Evolutionary conservation across 2,329 filamentous ascomycete genomes (phyloP).

Genomic region (Cytospora piceae): DNA sequence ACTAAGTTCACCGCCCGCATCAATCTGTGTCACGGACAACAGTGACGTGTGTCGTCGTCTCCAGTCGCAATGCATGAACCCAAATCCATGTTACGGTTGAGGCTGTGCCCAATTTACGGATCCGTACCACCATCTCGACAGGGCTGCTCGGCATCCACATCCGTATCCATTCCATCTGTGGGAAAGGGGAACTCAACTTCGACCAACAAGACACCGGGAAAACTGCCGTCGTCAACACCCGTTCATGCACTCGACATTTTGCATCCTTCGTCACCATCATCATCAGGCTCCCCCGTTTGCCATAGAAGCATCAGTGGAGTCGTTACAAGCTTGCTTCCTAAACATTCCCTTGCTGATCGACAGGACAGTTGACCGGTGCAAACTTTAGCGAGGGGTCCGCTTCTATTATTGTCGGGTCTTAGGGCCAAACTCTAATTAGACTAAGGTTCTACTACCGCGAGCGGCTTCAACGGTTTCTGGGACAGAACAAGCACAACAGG

Average conservation of each 20-base stretch:
- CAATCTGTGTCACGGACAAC: not conserved
- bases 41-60: not conserved
- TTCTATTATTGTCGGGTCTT: not conserved
- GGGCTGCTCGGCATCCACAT: constrained; percentile 14
- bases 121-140: constrained; percentile 13
- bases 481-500: not conserved
- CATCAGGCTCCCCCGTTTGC: not conserved
- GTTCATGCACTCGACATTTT: not conserved
- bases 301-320: not conserved
- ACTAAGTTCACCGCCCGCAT: constrained; percentile 1
- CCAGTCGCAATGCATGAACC: not conserved
- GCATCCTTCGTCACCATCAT: not conserved
- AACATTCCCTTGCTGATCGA: not conserved
- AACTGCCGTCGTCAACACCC: not conserved
- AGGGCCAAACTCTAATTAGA: not conserved
- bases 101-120: constrained; percentile 18
- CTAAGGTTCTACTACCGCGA: not conserved
- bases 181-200: constrained; percentile 1
- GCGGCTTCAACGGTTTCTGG: not conserved
- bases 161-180: constrained; percentile 1
- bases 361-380: not conserved
- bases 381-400: not conserved
- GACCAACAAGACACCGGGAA: not conserved
- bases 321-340: not conserved
- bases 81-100: constrained; percentile 17